These are phyloP conservation scores for Rhodofomes roseus DNA, from an alignment of 1,284 basidiomycete species.

Conservation along the genomic window DNA sequence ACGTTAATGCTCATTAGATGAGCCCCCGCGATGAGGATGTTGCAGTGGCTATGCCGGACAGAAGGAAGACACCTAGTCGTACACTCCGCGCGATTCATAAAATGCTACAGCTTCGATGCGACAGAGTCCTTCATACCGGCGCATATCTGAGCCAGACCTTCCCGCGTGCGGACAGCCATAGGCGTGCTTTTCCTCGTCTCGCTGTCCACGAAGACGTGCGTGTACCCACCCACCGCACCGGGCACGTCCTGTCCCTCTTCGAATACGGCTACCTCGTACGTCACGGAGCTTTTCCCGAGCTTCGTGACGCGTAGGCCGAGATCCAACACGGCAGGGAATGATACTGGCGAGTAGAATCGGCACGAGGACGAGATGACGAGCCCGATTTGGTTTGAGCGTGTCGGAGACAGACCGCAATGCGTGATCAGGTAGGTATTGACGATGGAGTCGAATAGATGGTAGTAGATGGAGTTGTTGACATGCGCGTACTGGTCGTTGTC, in stretches of 20 bases:
- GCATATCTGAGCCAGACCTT: slow-evolving; percentile 38
- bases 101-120: not conserved
- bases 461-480: slow-evolving; percentile 76
- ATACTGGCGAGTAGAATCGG: slow-evolving; percentile 65
- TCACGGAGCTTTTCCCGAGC: slow-evolving; percentile 67
- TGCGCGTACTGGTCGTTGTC: slow-evolving; percentile 82
- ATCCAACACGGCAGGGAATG: slow-evolving; percentile 65
- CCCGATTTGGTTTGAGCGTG: slow-evolving; percentile 52
- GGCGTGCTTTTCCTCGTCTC: slow-evolving; percentile 47
- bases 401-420: slow-evolving; percentile 39
- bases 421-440: slow-evolving; percentile 71
- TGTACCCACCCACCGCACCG: slow-evolving; percentile 72
- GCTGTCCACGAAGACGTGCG: slow-evolving; percentile 75
- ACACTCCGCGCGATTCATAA: too few species aligned
- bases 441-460: slow-evolving; percentile 74
- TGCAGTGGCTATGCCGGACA: too few species aligned
- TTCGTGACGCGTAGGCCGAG: slow-evolving; percentile 62
- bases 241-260: slow-evolving; percentile 41
- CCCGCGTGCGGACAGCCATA: slow-evolving; percentile 38
- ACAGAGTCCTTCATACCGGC: not conserved
- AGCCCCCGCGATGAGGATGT: too few species aligned
- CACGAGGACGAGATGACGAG: slow-evolving; percentile 72
- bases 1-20: too few species aligned
- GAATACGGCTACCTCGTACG: slow-evolving; percentile 75
- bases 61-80: too few species aligned